Evolutionary conservation across 140 eudicot genomes (phyloP).

Genomic region (Bidens hawaiensis): DNA sequence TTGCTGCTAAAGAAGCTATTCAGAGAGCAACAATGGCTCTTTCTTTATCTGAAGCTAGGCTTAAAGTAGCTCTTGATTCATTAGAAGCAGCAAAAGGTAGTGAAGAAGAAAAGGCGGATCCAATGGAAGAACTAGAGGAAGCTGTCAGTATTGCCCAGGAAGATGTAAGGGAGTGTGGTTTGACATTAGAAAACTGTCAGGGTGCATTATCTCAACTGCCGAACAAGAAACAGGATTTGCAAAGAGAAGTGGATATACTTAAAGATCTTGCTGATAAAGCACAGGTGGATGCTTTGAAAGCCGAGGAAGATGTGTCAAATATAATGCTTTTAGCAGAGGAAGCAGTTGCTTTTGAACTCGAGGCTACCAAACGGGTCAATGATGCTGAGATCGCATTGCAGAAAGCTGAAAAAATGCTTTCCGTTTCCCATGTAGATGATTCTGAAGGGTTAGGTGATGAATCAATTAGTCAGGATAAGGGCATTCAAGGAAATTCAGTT

Average conservation of each 20-base stretch:
- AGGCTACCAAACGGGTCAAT: constrained; percentile 83
- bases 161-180: constrained; percentile 53
- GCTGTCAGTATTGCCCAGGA: constrained; percentile 58
- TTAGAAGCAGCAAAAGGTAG: constrained; percentile 37
- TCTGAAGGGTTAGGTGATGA: constrained; percentile 47
- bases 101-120: constrained; percentile 37
- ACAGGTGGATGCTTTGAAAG: constrained; percentile 54
- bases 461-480: constrained; percentile 31
- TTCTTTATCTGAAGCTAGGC: constrained; percentile 80
- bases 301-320: constrained; percentile 89
- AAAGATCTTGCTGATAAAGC: constrained; percentile 63
- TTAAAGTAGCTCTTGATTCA: constrained; percentile 57
- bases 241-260: constrained; percentile 63
- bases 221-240: constrained; percentile 63
- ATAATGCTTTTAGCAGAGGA: constrained; percentile 96
- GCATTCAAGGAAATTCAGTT: constrained; percentile 27
- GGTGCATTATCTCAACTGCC: constrained; percentile 59
- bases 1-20: constrained; percentile 69
- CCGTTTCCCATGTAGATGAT: constrained; percentile 34
- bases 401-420: constrained; percentile 58
- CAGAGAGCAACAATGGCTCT: constrained; percentile 76
- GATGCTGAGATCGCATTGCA: constrained; percentile 81
- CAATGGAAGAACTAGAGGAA: constrained; percentile 47
- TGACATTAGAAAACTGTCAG: constrained; percentile 50
- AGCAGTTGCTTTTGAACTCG: constrained; percentile 93